Base-by-base conservation (phyloP, 768 basidiomycete species). In the Suillus alpinus region DNA sequence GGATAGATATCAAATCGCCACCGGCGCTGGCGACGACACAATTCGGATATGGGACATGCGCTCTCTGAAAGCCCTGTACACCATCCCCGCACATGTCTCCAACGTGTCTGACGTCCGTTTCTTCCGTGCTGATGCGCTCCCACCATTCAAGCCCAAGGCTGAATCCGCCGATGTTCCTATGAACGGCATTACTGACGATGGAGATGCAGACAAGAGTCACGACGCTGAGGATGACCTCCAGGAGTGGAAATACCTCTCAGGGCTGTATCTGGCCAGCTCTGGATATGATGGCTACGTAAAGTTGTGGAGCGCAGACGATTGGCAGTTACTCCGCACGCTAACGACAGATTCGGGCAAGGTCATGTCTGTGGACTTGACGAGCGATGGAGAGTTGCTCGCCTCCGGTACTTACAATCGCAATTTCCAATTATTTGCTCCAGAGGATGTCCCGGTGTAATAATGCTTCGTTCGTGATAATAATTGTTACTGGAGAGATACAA, bases 1-100 rank as follows among this genome's bases (percentile, higher is more conserved):
- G 39, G 59, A 39, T 68, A 98, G 95, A 63, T 95, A 97, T 70
- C 96, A 98, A 82, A 88, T 99, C 53, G 97, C 95, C 34, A 97
- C 97, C 0, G 97, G 96, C 40, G 89, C 95, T 4, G 94, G 92
- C 49, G 97, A 99, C 74, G 97, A 98, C 71, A 97, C 97, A 0
- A 91, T 99, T 69, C 90, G 95, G 52, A 93, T 98, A 80, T 99
- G 97, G 97, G 97, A 99, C 76, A 87, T 98, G 79, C 89, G 97
- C 41, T 90, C 92, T 16, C 82, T 97, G 36, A 94, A 89, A 66
- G 87, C 94, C n/a, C 77, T 95, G 12, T 94, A 97, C 74, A 98
- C 94, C 44, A 97, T 98, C 66, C 95, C 96, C 2, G 97, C 95
- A 0, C 97, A 99, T 78, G 83, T 89, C 39, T 95, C 92, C 58